Conservation (phyloP, 805 yeast species). For the Wickerhamomyces rabaulensis region DNA sequence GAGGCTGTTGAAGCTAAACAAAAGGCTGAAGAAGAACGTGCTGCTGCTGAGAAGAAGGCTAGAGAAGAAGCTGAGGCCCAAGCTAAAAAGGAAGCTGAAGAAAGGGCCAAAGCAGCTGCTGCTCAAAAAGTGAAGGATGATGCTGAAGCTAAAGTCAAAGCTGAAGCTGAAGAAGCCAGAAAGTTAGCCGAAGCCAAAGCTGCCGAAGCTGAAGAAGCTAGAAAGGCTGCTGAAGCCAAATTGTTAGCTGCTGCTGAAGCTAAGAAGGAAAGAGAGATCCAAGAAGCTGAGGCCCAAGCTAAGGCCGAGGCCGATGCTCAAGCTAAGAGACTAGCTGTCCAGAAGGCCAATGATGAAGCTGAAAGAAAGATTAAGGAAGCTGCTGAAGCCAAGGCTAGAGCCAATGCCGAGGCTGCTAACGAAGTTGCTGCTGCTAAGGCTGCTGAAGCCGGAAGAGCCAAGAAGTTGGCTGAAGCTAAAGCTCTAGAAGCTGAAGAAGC, state of each 20-base stretch:
- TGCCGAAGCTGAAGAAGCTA: neutral
- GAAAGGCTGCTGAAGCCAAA: neutral
- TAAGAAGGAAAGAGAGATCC: neutral
- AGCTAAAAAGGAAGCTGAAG: slow-evolving; percentile 2
- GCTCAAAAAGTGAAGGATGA: slow-evolving; percentile 1
- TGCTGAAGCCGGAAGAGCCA: neutral
- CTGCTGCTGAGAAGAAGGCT: slow-evolving; percentile 1
- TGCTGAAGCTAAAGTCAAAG: neutral
- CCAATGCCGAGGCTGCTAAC: neutral
- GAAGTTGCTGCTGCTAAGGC: neutral
- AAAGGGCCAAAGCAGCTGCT: slow-evolving; percentile 5
- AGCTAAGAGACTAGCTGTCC: neutral
- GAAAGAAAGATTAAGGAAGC: neutral
- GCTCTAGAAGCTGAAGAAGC: neutral
- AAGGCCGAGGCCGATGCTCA: neutral
- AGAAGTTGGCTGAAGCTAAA: neutral
- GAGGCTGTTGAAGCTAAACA: slow-evolving; percentile 1
- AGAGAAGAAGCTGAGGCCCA: slow-evolving; percentile 2
- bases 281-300: neutral
- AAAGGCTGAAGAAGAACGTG: slow-evolving; percentile 2
- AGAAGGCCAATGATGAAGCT: neutral
- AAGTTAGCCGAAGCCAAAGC: neutral
- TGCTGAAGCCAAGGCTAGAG: neutral
- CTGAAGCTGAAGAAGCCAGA: slow-evolving; percentile 4
- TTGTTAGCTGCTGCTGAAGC: neutral